phyloP scores from a whole-genome alignment of 495 filamentous ascomycete species.

The Hyaloscypha hepaticicola region DNA sequence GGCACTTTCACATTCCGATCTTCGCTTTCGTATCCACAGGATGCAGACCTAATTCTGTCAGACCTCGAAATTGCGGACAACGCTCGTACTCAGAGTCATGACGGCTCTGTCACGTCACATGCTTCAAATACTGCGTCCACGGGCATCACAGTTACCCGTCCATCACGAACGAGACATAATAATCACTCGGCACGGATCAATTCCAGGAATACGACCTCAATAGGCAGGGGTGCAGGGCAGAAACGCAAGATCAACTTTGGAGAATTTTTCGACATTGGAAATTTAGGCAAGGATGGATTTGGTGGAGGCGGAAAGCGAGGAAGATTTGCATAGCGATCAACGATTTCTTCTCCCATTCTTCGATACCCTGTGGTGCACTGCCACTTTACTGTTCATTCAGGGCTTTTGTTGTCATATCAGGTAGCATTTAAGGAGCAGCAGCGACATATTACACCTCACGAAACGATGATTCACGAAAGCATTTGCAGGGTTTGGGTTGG shows the following conservation, averaged over 20 bases:
- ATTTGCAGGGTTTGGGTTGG: constrained; percentile 14
- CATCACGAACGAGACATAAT: constrained; percentile 51
- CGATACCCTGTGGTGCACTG: constrained; percentile 9
- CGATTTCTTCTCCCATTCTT: constrained; percentile 5
- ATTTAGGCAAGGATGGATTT: constrained; percentile 62
- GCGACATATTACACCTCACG: constrained; percentile 12
- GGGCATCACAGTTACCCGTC: constrained; percentile 40
- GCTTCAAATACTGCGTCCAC: constrained; percentile 34
- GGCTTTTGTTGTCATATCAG: neutral
- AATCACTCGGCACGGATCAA: constrained; percentile 41
- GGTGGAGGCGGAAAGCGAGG: constrained; percentile 69
- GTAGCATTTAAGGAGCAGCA: constrained; percentile 7
- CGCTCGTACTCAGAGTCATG: constrained; percentile 30
- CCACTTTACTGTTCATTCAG: neutral
- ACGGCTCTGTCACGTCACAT: constrained; percentile 30
- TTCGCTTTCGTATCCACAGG: constrained; percentile 64
- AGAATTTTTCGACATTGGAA: constrained; percentile 82
- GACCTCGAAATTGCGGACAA: constrained; percentile 51
- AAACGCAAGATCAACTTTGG: constrained; percentile 76
- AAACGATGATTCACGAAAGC: constrained; percentile 17
- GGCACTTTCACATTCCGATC: constrained; percentile 72
- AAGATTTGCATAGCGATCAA: constrained; percentile 54
- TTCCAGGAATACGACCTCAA: constrained; percentile 43
- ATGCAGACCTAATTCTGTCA: constrained; percentile 60
- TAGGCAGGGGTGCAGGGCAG: constrained; percentile 62